Base-by-base conservation (phyloP, 1,284 basidiomycete genomes). In the Cerioporus squamosus region DNA sequence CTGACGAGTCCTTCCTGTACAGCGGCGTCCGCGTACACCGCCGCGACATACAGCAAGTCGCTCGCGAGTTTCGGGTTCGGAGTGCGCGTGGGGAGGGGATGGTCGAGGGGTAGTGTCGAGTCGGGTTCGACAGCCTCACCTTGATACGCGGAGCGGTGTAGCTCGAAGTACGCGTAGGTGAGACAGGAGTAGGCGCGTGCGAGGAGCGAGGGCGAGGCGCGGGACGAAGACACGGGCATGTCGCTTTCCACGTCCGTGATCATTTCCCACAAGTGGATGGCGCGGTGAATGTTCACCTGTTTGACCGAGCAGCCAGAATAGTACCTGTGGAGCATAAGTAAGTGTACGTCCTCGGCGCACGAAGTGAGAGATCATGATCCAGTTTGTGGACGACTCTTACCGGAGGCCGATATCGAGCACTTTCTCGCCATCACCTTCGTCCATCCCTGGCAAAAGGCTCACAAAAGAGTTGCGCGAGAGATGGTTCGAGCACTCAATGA, bases 1-100 rank as follows among this genome's bases (percentile, higher is more conserved):
- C 51, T 57, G 42, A 57, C 42, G 33, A 61, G 55, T 2, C 59
- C 59, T 6, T 42, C 31, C 36, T 48, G 44, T 3, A 43, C 55
- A 5, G 48, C 45, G 18, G 43, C 57, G 36, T 59, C 49, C 6
- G 57, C 57, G 43, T 59, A 54, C 15, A 47, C 9, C 4, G 47
- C 51, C 22, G 51, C 40, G 46, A 59, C 33, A 22, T 47, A 33
- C 31, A 59, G 38, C 6, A 33, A n/a, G 18, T 55, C 29, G 44
- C 51, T 53, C 8, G 52, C 47, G 43, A 59, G 57, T 1, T 20
- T 31, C 20, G 20, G 18, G 46, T 55, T 46, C 17, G 47, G 40
- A 12, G 6, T 44, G 23, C 47, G 39, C n/a, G 44, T 40, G 18
- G 46, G 51, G 15, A 54, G 51, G 9, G 14, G 46, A 6, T 36